Conservation (phyloP, 2,329 filamentous ascomycete species). For the Microsporum audouinii region DNA sequence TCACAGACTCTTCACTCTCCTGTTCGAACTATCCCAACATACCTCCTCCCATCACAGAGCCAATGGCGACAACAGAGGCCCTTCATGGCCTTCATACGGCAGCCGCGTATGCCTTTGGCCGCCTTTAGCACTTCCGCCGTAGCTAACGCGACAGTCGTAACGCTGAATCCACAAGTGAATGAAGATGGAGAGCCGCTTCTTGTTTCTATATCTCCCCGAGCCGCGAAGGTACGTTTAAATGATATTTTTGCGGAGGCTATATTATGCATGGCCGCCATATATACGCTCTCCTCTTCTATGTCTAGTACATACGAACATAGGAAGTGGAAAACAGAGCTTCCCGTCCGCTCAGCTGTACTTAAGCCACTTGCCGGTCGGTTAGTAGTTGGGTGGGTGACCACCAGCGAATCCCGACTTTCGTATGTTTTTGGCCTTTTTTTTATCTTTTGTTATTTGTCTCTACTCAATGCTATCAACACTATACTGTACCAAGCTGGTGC, state of each 20-base stretch:
- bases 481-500: too few relatives aligned
- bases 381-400: conserved; percentile 32
- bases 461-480: conserved; percentile 16
- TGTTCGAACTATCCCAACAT: conserved; percentile 7
- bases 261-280: conserved; percentile 11
- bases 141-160: conserved; percentile 32
- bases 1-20: conserved; percentile 14
- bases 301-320: conserved; percentile 34
- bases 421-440: conserved; percentile 25
- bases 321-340: conserved; percentile 38
- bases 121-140: conserved; percentile 27
- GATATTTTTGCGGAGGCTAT: neutral
- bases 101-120: neutral
- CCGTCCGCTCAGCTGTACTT: conserved; percentile 28
- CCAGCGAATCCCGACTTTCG: conserved; percentile 37
- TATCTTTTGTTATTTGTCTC: conserved; percentile 21
- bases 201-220: conserved; percentile 72
- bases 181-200: conserved; percentile 76
- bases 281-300: neutral
- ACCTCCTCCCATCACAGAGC: conserved; percentile 13
- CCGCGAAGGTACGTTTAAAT: conserved; percentile 53
- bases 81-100: neutral
- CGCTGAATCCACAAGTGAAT: conserved; percentile 61
- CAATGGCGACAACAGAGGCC: neutral
- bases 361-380: neutral